These are phyloP conservation scores for Neopestalotiopsis sp. DNA, from an alignment of 2,329 filamentous ascomycete species.

Conservation along the genomic window DNA sequence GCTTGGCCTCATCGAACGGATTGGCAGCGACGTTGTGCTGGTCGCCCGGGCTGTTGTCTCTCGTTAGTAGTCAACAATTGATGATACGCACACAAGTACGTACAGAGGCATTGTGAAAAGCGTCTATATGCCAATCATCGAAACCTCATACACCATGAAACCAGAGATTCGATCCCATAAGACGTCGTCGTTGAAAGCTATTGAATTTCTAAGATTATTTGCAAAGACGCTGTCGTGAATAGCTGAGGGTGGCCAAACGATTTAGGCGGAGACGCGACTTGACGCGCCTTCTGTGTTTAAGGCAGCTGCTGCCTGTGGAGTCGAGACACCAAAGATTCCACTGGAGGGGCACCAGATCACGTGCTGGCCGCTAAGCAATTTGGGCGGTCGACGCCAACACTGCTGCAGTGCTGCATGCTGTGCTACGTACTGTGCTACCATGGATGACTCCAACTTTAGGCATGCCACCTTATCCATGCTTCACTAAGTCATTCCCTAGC, in stretches of 20 bases:
- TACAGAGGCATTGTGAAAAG: conserved; percentile 18
- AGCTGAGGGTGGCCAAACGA: neutral
- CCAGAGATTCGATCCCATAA: neutral
- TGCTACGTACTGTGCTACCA: too few species aligned
- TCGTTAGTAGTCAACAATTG: neutral
- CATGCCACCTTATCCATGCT: neutral
- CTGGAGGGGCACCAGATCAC: neutral
- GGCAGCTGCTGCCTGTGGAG: neutral
- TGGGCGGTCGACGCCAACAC: neutral
- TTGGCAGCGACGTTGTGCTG: conserved; percentile 72
- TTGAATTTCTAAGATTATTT: neutral
- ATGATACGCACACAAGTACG: neutral
- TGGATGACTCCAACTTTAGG: neutral
- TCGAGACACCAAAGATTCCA: neutral
- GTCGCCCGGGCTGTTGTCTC: conserved; percentile 64
- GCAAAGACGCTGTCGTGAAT: neutral
- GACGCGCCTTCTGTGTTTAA: conserved; percentile 2
- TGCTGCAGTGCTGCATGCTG: too few species aligned
- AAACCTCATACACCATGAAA: neutral
- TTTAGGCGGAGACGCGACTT: neutral
- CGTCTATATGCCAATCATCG: conserved; percentile 3
- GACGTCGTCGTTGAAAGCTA: neutral
- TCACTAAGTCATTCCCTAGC: neutral
- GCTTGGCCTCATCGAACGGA: conserved; percentile 77
- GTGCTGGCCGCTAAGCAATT: neutral